Evolutionary conservation across 495 filamentous ascomycete species (phyloP).

Genomic region (Aspergillus baeticus): DNA sequence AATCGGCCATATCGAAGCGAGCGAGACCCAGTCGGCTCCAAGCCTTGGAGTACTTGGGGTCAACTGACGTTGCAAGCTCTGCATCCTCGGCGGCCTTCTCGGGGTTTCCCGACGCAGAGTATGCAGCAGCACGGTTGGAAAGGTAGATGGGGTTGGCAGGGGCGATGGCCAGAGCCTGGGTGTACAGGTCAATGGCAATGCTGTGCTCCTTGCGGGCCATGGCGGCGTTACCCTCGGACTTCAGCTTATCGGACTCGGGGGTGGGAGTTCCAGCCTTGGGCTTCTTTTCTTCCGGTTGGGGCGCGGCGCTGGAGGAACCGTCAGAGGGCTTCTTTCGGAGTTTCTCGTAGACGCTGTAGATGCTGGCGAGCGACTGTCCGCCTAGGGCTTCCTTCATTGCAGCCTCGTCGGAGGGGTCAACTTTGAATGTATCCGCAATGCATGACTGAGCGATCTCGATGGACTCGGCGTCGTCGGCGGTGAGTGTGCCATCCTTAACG

Average conservation of each 20-base stretch:
- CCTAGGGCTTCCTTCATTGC: conserved; percentile 76
- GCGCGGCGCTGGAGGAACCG: conserved; percentile 9
- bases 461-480: conserved; percentile 81
- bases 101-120: conserved; percentile 77
- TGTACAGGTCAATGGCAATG: conserved; percentile 79
- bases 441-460: conserved; percentile 91
- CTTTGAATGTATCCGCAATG: conserved; percentile 91
- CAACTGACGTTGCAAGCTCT: conserved; percentile 78
- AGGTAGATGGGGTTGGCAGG: conserved; percentile 94
- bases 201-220: conserved; percentile 90
- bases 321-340: conserved; percentile 65
- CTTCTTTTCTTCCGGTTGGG: conserved; percentile 20
- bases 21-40: conserved; percentile 92
- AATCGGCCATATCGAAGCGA: conserved; percentile 84
- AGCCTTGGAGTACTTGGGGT: conserved; percentile 93
- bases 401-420: conserved; percentile 75
- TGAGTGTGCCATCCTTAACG: conserved; percentile 82
- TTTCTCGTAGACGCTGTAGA: conserved; percentile 96
- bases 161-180: conserved; percentile 72
- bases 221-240: conserved; percentile 87
- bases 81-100: conserved; percentile 79
- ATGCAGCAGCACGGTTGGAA: conserved; percentile 93
- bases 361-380: conserved; percentile 77
- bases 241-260: conserved; percentile 78
- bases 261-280: conserved; percentile 40